Evolutionary conservation across 2,329 filamentous ascomycete species (phyloP), one percentile per base, ranked within the genome.

Genomic region (Penicillium occitanis): DNA sequence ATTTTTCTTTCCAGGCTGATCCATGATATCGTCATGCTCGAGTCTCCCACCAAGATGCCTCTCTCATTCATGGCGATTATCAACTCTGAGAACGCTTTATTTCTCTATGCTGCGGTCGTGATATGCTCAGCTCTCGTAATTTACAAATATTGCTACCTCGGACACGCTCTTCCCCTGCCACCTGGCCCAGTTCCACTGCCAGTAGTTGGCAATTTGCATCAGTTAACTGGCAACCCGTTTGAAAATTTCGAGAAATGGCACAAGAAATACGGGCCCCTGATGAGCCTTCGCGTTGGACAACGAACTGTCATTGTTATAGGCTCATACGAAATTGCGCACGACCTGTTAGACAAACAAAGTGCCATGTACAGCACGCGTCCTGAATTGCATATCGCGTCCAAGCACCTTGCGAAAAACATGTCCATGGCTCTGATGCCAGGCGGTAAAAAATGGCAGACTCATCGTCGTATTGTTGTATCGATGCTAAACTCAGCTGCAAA

Each of bases 361-460:
- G 69, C 62, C 44, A 74, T 77, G 37, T 81, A 81, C 67, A 78
- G 78, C n/a, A 77, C 78, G 1, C 70, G 79, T 2, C 74, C 78
- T 1, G 64, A 69, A 3, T 67, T 72, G 17, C 64, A 71, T 5
- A 66, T 74, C n/a, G 65, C 70, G 19, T 68, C 71, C 8, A 73
- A 77, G 28, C 72, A 75, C 37, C 67, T 76, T 4, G 72, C 73
- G n/a, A 70, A 70, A 61, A 78, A 77, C 25, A 76, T 79, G 5
- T 78, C 76, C n/a, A 76, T 84, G 33, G 73, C 84, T 14, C 80
- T 84, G 8, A 80, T 84, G 71, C 81, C 81, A 0, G 82, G 85
- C 71, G 80, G 81, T 40, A 81, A 82, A 63, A 75, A 77, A 37
- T 85, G 82, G 81, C 78, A 75, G 48, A 69, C 79, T 11, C 73